Evolutionary conservation across 179 eudicot genomes (phyloP).

Genomic region (Drosera spatulata): DNA sequence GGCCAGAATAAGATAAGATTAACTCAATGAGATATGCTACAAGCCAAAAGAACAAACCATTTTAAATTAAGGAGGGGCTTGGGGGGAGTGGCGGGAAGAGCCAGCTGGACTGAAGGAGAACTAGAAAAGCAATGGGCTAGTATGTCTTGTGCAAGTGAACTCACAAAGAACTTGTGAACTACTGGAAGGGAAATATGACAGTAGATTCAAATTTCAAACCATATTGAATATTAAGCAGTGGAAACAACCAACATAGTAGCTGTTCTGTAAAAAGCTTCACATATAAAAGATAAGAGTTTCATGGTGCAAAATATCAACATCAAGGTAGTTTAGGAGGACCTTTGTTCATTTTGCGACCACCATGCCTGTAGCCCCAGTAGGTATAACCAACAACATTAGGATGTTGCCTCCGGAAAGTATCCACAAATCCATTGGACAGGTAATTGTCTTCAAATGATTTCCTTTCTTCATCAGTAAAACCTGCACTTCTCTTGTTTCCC

Average conservation of each 20-base stretch:
- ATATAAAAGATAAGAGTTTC: no score
- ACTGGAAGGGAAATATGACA: no score
- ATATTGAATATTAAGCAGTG: no score
- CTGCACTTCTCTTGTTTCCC: conserved; percentile 96
- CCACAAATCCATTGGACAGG: conserved; percentile 67
- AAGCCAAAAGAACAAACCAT: neutral
- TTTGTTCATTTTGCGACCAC: conserved; percentile 72
- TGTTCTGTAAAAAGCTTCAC: no score
- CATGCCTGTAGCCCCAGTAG: conserved; percentile 67
- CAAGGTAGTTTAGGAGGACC: conserved; percentile 24
- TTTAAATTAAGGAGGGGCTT: neutral
- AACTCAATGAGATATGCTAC: neutral
- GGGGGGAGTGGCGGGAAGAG: no score
- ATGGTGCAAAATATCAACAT: no score
- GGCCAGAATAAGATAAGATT: neutral
- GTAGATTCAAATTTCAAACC: no score
- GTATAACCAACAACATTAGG: conserved; percentile 89
- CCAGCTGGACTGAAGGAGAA: no score
- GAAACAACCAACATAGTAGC: no score
- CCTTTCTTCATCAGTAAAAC: conserved; percentile 92
- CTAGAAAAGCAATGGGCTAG: no score
- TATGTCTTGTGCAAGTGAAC: no score
- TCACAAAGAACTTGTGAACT: no score
- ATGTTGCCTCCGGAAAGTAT: conserved; percentile 76
- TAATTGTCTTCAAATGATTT: conserved; percentile 68